Percentiles rank a stretch among this genome's conserved stretches.
Conservation (phyloP, 192 early-diverging fungal genomes). For the Phycomyces nitens region DNA sequence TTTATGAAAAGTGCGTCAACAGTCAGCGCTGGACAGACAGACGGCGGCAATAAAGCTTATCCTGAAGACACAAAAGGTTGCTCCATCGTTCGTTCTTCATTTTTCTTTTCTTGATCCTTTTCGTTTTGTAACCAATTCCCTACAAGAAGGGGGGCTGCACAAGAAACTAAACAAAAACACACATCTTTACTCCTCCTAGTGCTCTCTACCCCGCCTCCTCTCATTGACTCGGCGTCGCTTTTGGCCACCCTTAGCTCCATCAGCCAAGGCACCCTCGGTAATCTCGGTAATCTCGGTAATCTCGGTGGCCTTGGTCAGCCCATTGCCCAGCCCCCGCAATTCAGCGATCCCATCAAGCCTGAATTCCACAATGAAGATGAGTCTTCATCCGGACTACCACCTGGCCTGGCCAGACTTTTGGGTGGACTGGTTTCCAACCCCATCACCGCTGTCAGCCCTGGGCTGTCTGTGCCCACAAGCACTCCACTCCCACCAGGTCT, state of each 20-base stretch:
- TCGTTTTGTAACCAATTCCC: not conserved
- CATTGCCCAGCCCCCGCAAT: not conserved
- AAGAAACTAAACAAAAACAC: not conserved
- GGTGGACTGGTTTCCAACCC: constrained; percentile 11
- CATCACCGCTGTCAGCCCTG: not conserved
- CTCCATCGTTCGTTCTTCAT: too few species aligned
- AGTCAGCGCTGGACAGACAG: not conserved
- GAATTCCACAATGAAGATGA: not conserved
- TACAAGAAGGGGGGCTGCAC: not conserved
- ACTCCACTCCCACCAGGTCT: too few species aligned
- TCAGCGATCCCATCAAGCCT: not conserved
- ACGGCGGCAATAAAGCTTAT: not conserved
- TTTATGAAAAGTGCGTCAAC: constrained; percentile 12
- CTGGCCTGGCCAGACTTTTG: constrained; percentile 13
- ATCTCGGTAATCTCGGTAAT: too few species aligned
- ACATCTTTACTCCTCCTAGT: not conserved
- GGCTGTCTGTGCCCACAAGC: not conserved
- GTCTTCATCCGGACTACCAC: not conserved
- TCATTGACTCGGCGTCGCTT: constrained; percentile 16
- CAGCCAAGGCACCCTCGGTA: constrained; percentile 15
- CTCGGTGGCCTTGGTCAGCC: constrained; percentile 1
- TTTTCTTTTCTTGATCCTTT: not conserved
- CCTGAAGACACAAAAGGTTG: constrained; percentile 16
- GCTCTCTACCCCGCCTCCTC: not conserved
- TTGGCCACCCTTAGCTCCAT: constrained; percentile 12